Base-by-base conservation (phyloP, 495 filamentous ascomycete genomes). In the Durotheca rogersii region DNA sequence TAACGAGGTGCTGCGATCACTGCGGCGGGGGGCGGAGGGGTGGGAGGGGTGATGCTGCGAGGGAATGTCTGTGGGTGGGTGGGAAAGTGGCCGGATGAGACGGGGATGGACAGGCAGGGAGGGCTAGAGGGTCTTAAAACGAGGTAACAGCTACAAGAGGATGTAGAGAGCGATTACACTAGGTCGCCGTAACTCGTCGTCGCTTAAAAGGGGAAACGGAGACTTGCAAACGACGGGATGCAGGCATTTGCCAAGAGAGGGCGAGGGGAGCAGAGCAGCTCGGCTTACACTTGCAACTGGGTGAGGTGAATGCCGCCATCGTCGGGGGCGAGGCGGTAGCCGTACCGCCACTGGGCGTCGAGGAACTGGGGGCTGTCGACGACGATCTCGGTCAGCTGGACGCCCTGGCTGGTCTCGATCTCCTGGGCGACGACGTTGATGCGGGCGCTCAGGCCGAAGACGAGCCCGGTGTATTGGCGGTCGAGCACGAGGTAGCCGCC, bases 401-500 rank as follows among this genome's bases (percentile, higher is more conserved):
- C 76, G 29, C 81, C 83, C 16, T 70, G 64, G 58, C 73, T 78
- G 30, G 77, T 80, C 58, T 67, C 67, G 47, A 79, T 78, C 54
- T 83, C 79, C 57, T 86, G 78, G 14, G 92, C 86, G 51, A 89
- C 69, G 41, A 90, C 82, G 67, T 96, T 90, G 56, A 98, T 95
- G 46, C 93, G 81, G 39, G 93, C 92, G 69, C 91, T 88, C 41
- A 98, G 86, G 11, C 90, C 93, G 66, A 96, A 95, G 5, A 97
- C 92, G 12, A 95, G 81, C 7, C 85, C 94, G 1, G 88, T 91
- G 62, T 95, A 91, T 30, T 78, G 74, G 40, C 87, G 83, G 71
- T 97, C 94, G 16, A 98, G 84, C 6, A 96, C 90, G 9, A 98
- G 83, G 64, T 96, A 98, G 32, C 93, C 93, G 30, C 93, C 93